phyloP scores from a whole-genome alignment of 805 yeast genomes.

The Brettanomyces sp. region DNA sequence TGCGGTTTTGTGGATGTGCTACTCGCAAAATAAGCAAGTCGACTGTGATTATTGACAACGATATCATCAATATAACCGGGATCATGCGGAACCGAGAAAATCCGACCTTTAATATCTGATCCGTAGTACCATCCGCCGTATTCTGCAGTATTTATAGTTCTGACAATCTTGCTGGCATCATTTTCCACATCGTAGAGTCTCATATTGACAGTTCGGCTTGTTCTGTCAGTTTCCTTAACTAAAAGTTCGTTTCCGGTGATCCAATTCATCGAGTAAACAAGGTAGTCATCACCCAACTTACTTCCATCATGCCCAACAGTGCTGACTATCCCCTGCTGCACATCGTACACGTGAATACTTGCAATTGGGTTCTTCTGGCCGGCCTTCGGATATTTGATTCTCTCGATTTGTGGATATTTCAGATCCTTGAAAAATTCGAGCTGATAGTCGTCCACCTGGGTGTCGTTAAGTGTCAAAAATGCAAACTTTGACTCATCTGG shows the following conservation, averaged over 20 bases:
- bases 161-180: conserved; percentile 26
- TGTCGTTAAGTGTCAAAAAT: conserved; percentile 50
- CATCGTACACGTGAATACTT: conserved; percentile 34
- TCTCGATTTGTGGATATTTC: conserved; percentile 37
- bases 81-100: conserved; percentile 29
- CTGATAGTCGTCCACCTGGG: conserved; percentile 42
- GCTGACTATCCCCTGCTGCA: conserved; percentile 18
- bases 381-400: conserved; percentile 64
- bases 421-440: conserved; percentile 40
- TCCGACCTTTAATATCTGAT: conserved; percentile 11
- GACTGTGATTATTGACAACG: conserved; percentile 47
- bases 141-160: conserved; percentile 32
- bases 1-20: conserved; percentile 24
- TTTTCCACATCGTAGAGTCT: conserved; percentile 30
- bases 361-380: conserved; percentile 55
- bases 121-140: conserved; percentile 46
- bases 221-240: conserved; percentile 54
- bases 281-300: conserved; percentile 33
- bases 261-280: conserved; percentile 60
- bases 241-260: conserved; percentile 34
- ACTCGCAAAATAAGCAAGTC: conserved; percentile 50
- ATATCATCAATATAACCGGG: conserved; percentile 58
- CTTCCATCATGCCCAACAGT: conserved; percentile 21
- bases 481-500: conserved; percentile 49
- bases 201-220: conserved; percentile 45